Percentiles rank a stretch among this genome's conserved stretches.
phyloP scores from a whole-genome alignment of 202 grass and related monocot species.

The Alloteropsis angusta region DNA sequence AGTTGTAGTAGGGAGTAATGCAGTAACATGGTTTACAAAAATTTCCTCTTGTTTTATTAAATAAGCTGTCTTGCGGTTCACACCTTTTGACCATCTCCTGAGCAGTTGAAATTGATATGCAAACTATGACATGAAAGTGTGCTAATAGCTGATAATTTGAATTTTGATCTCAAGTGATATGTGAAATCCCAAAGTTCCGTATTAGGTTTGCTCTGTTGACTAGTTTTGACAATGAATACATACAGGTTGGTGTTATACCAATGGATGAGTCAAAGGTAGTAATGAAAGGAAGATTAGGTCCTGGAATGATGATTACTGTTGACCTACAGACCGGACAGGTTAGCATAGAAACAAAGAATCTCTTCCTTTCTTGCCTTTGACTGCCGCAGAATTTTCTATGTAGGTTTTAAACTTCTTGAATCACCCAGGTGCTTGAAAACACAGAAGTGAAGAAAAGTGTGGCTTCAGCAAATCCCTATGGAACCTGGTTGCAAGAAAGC shows the following conservation, averaged over 20 bases:
- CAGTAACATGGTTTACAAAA: background rate
- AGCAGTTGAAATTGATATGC: constrained; percentile 10
- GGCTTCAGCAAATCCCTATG: constrained; percentile 66
- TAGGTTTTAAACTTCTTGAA: constrained; percentile 23
- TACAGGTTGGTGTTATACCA: constrained; percentile 93
- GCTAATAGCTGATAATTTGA: constrained; percentile 18
- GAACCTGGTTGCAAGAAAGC: constrained; percentile 71
- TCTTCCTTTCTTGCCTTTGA: constrained; percentile 7
- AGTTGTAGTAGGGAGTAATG: background rate
- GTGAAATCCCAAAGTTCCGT: background rate
- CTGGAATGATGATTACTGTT: constrained; percentile 99
- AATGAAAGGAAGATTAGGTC: constrained; percentile 96
- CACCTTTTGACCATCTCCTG: constrained; percentile 20
- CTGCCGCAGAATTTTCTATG: constrained; percentile 5
- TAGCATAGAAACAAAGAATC: constrained; percentile 15
- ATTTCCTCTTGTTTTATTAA: background rate
- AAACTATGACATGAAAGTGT: constrained; percentile 22
- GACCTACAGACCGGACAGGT: constrained; percentile 89
- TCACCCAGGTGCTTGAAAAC: constrained; percentile 82
- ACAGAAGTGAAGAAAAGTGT: constrained; percentile 91
- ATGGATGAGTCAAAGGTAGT: constrained; percentile 97
- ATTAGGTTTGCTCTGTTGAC: constrained; percentile 8
- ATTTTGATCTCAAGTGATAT: constrained; percentile 7
- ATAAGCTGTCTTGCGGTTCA: background rate
- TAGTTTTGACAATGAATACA: constrained; percentile 19